Percentiles rank a stretch among this genome's conserved stretches.
Conservation (phyloP, 495 filamentous ascomycete genomes). For the Aspergillus cavernicola region DNA sequence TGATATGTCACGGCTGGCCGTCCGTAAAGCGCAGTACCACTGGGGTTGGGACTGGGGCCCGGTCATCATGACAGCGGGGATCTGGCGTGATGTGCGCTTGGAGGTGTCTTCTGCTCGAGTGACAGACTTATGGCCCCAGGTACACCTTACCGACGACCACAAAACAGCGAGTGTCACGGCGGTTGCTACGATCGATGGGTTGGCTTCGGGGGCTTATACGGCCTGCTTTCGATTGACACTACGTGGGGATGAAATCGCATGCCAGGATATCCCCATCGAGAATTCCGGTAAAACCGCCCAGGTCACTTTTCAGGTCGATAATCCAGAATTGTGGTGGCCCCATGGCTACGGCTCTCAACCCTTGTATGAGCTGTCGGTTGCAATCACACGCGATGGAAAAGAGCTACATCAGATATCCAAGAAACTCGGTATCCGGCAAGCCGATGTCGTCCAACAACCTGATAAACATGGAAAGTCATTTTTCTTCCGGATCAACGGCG, state of each 20-base stretch:
- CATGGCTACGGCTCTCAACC: conserved; percentile 71
- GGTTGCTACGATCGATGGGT: conserved; percentile 56
- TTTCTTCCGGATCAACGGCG: conserved; percentile 78
- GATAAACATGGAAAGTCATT: conserved; percentile 74
- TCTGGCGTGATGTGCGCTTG: conserved; percentile 71
- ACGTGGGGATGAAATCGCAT: conserved; percentile 51
- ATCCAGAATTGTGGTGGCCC: conserved; percentile 76
- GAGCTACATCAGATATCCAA: conserved; percentile 52
- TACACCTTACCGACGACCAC: conserved; percentile 36
- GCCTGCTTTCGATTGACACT: conserved; percentile 34
- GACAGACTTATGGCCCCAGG: conserved; percentile 58
- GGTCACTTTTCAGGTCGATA: conserved; percentile 52
- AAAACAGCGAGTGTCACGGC: conserved; percentile 54
- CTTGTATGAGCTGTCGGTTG: conserved; percentile 61
- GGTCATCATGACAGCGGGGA: conserved; percentile 71
- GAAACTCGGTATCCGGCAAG: conserved; percentile 66
- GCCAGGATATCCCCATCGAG: conserved; percentile 7
- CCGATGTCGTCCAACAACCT: conserved; percentile 64
- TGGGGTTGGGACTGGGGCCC: conserved; percentile 97
- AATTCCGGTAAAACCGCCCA: conserved; percentile 39
- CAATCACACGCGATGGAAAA: conserved; percentile 45
- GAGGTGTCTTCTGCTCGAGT: conserved; percentile 67
- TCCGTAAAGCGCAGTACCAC: conserved; percentile 83
- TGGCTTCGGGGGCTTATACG: no score
- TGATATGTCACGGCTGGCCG: conserved; percentile 65